Evolutionary conservation across 2,329 filamentous ascomycete species (phyloP).

Genomic region (Coniochaeta hoffmannii): DNA sequence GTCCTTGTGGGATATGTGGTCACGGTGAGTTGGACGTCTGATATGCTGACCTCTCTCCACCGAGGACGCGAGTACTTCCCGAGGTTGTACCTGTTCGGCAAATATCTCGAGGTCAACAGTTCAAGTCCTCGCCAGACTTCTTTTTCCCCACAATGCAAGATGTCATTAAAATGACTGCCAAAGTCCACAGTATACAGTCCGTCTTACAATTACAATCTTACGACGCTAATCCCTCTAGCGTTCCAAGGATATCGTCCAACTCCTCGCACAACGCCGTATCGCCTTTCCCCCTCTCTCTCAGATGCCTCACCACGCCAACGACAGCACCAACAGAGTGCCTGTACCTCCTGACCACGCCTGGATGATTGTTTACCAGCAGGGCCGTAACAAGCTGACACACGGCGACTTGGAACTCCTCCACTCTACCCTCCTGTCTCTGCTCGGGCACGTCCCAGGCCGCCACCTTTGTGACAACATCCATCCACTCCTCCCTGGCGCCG

Average conservation of each 20-base stretch:
- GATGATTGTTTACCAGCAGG: constrained; percentile 38
- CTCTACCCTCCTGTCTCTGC: constrained; percentile 9
- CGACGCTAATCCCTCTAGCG: constrained; percentile 12
- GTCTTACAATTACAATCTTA: not conserved
- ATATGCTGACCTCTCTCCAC: not conserved
- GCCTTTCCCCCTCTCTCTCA: constrained; percentile 23
- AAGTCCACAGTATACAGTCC: not conserved
- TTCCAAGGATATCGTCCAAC: constrained; percentile 34
- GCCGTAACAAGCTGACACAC: constrained; percentile 48
- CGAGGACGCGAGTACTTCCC: not conserved
- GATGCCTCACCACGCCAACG: constrained; percentile 35
- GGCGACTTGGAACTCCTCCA: constrained; percentile 45
- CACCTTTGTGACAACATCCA: constrained; percentile 43
- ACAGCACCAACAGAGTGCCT: constrained; percentile 43
- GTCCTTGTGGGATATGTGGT: not conserved
- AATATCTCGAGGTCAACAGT: not conserved
- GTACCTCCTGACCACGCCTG: constrained; percentile 42
- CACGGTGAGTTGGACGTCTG: not conserved
- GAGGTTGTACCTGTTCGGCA: not conserved
- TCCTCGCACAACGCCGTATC: constrained; percentile 27
- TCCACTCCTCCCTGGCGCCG: constrained; percentile 46
- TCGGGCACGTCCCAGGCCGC: constrained; percentile 39
- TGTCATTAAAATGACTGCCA: no score
- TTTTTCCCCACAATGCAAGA: no score
- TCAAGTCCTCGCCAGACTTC: no score